A percentile compares a stretch with the other conserved stretches of the same genome.
Evolutionary conservation across 1,284 basidiomycete species (phyloP).

Genomic region (Moesziomyces sp.): DNA sequence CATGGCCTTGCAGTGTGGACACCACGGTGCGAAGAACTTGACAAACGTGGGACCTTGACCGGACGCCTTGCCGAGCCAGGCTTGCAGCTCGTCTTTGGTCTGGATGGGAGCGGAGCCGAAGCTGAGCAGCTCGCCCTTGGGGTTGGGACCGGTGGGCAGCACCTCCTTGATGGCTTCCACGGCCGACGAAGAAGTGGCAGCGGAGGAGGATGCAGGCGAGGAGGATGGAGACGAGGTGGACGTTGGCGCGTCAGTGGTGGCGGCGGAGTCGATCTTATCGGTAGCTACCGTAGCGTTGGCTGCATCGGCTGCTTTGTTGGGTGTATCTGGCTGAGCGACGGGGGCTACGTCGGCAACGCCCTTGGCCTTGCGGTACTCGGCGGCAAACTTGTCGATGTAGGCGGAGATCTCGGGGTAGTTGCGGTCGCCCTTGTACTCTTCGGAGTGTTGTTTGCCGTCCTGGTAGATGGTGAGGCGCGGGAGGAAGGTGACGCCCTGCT

Average conservation of each 20-base stretch:
- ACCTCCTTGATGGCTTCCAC: slow-evolving; percentile 17
- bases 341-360: slow-evolving; percentile 30
- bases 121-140: slow-evolving; percentile 51
- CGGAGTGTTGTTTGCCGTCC: slow-evolving; percentile 50
- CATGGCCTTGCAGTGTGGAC: slow-evolving; percentile 66
- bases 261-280: background rate
- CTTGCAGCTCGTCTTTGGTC: slow-evolving; percentile 42
- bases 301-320: slow-evolving; percentile 7
- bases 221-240: slow-evolving; percentile 7
- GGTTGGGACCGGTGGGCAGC: slow-evolving; percentile 51
- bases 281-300: slow-evolving; percentile 10
- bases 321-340: slow-evolving; percentile 2
- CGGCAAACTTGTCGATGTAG: slow-evolving; percentile 54
- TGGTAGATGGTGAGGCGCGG: slow-evolving; percentile 57
- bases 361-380: slow-evolving; percentile 45
- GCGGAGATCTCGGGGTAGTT: slow-evolving; percentile 56
- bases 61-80: slow-evolving; percentile 49
- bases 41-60: slow-evolving; percentile 62
- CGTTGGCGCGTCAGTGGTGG: slow-evolving; percentile 5
- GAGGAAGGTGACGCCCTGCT: slow-evolving; percentile 50
- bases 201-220: slow-evolving; percentile 7
- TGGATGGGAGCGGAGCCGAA: slow-evolving; percentile 49
- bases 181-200: background rate
- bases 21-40: slow-evolving; percentile 67
- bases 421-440: slow-evolving; percentile 51